These are phyloP conservation scores for Fusarium nanum DNA, from an alignment of 2,329 filamentous ascomycete genomes.

Conservation along the genomic window DNA sequence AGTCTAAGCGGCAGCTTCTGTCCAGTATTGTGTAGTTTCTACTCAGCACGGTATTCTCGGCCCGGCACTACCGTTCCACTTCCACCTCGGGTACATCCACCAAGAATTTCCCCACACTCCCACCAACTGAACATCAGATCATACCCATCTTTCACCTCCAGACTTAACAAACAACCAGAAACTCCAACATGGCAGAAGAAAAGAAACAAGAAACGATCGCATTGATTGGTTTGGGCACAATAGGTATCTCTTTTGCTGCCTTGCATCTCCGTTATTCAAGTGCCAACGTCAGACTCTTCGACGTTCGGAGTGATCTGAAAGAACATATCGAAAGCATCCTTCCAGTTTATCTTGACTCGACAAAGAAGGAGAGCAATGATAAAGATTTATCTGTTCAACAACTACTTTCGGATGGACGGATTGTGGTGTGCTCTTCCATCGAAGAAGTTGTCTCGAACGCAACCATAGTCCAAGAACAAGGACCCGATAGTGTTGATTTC, in stretches of 20 bases:
- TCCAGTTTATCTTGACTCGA: conserved; percentile 20
- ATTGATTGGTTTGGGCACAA: conserved; percentile 32
- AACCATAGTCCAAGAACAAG: conserved; percentile 38
- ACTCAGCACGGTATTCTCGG: too few relatives aligned
- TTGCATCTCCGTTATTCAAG: conserved; percentile 32
- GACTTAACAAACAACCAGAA: too few relatives aligned
- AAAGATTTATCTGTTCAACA: accelerated
- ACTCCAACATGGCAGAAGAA: not conserved
- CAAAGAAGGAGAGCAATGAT: not conserved
- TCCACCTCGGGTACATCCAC: conserved; percentile 4
- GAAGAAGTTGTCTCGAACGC: conserved; percentile 20
- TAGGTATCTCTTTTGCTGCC: conserved; percentile 31
- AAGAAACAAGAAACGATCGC: conserved; percentile 21
- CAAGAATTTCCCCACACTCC: conserved; percentile 19
- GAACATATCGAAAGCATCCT: conserved; percentile 26
- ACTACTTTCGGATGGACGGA: conserved; percentile 2
- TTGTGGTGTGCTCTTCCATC: conserved; percentile 23
- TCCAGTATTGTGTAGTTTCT: too few relatives aligned
- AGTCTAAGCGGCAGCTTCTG: not conserved
- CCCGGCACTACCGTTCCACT: too few relatives aligned
- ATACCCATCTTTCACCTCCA: not conserved
- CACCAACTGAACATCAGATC: conserved; percentile 7
- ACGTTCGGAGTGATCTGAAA: conserved; percentile 30
- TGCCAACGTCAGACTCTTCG: conserved; percentile 22
- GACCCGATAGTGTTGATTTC: conserved; percentile 34